Percentiles rank a stretch among this genome's conserved stretches.
Evolutionary conservation across 805 yeast genomes (phyloP).

Genomic region (Suhomyces kilbournensis): DNA sequence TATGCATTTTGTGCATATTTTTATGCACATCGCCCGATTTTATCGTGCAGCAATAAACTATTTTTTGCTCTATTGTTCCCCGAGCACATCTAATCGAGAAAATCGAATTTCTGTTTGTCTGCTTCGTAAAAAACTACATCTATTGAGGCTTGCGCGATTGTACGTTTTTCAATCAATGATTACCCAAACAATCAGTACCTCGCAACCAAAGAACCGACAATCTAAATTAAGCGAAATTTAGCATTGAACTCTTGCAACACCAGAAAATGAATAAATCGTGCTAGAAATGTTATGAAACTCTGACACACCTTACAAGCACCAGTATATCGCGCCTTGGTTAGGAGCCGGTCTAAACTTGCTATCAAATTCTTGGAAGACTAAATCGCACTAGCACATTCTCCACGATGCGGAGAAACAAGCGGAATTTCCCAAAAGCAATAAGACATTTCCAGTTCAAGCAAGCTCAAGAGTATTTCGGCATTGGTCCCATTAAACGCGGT

Average conservation of each 20-base stretch:
- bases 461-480: not conserved
- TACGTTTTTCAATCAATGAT: not conserved
- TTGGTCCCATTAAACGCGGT: not conserved
- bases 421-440: not conserved
- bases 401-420: not conserved
- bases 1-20: not conserved
- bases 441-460: not conserved
- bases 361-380: not conserved
- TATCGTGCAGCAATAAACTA: not conserved
- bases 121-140: not conserved
- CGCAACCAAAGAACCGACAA: not conserved
- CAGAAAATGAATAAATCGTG: not conserved
- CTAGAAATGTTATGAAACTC: not conserved
- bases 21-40: not conserved
- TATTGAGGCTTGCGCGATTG: not conserved
- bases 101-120: not conserved
- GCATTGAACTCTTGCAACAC: not conserved
- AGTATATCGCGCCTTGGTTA: not conserved
- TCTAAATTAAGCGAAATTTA: not conserved
- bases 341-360: not conserved
- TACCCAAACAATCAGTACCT: not conserved
- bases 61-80: not conserved
- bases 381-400: not conserved
- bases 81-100: not conserved
- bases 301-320: not conserved